Conservation (phyloP, 129 eudicot species). For the Arctium lappa region DNA sequence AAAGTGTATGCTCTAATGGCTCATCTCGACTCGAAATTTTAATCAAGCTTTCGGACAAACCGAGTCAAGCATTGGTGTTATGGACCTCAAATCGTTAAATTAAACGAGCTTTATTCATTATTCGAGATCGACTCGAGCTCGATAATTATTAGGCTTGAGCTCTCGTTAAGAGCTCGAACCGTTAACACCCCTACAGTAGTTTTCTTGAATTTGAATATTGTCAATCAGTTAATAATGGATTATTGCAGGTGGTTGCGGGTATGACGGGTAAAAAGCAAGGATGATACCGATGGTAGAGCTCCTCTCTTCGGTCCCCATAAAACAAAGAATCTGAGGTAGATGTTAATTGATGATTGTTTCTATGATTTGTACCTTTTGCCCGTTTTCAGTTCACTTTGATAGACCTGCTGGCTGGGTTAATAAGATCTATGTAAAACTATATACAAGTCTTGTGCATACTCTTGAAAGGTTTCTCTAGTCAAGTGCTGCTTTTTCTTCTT, state of each 20-base stretch:
- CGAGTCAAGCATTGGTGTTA: background rate
- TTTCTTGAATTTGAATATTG: background rate
- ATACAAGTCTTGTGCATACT: background rate
- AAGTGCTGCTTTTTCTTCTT: background rate
- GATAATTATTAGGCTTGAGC: too few species aligned
- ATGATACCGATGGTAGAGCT: conserved; percentile 4
- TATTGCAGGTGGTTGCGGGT: conserved; percentile 57
- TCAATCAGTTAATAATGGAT: background rate
- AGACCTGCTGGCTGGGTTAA: conserved; percentile 10
- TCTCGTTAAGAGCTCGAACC: background rate
- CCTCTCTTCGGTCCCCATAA: background rate
- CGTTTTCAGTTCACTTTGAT: conserved; percentile 11
- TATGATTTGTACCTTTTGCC: conserved; percentile 11
- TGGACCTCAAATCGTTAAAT: background rate
- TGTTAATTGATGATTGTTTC: conserved; percentile 18
- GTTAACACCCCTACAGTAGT: background rate
- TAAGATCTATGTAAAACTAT: conserved; percentile 24
- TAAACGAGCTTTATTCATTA: background rate
- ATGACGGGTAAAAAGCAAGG: conserved; percentile 64
- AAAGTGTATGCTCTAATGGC: background rate
- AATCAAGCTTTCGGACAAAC: too few species aligned
- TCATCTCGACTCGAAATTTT: background rate
- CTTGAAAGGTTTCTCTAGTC: background rate
- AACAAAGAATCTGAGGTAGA: conserved; percentile 17
- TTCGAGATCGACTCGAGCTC: background rate